phyloP scores from a whole-genome alignment of 108 stramenopile species.

The Nitzschia putrida region DNA sequence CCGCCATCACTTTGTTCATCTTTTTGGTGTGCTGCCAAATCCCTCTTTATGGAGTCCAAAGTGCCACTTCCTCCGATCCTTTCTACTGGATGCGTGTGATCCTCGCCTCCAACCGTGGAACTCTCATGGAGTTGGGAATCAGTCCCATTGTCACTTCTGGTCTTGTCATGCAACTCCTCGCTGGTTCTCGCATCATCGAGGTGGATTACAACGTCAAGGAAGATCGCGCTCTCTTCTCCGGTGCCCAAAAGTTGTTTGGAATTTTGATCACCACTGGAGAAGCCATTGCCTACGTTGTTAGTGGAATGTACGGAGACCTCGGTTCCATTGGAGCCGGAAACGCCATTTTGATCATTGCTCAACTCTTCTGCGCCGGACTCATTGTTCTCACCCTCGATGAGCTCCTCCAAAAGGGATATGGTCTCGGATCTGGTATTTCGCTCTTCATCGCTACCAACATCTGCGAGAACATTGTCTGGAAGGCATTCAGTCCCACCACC shows the following conservation, averaged over 20 bases:
- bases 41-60: constrained; percentile 97
- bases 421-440: constrained; percentile 95
- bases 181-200: constrained; percentile 96
- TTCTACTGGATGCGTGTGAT: constrained; percentile 99
- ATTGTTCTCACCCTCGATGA: constrained; percentile 99
- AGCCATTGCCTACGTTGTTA: constrained; percentile 98
- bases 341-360: constrained; percentile 95
- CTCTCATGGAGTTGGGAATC: constrained; percentile 99
- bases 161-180: constrained; percentile 94
- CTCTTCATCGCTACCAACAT: constrained; percentile 99
- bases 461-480: constrained; percentile 99
- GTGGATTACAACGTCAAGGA: constrained; percentile 98
- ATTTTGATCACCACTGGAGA: constrained; percentile 98
- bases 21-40: constrained; percentile 99
- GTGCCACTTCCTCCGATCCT: constrained; percentile 97
- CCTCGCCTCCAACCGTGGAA: constrained; percentile 99
- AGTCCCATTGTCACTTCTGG: constrained; percentile 95
- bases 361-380: constrained; percentile 97
- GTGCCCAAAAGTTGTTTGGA: constrained; percentile 99
- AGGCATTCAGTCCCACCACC: constrained; percentile 98
- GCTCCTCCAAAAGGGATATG: constrained; percentile 99
- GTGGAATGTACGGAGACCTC: constrained; percentile 98
- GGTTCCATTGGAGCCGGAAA: constrained; percentile 95
- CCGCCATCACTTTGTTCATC: constrained; percentile 98
- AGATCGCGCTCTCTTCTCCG: constrained; percentile 95